Percentiles rank a stretch among this genome's conserved stretches.
Evolutionary conservation across 2,329 filamentous ascomycete genomes (phyloP).

Genomic region (Bisporella sp.): DNA sequence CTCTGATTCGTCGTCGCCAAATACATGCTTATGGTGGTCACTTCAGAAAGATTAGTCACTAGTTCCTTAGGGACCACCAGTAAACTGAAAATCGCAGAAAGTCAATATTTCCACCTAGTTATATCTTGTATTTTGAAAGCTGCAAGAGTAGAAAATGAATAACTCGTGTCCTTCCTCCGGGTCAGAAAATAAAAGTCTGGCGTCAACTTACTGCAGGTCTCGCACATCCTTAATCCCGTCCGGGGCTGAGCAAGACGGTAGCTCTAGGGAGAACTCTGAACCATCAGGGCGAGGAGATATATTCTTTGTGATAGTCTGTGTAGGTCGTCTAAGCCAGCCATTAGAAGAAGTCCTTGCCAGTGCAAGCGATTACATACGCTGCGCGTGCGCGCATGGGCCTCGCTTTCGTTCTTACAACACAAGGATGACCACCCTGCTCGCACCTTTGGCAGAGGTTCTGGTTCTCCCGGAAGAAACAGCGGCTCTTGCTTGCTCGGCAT

Average conservation of each 20-base stretch:
- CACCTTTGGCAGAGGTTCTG: constrained; percentile 20
- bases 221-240: constrained; percentile 15
- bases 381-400: constrained; percentile 19
- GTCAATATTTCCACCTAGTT: too few species aligned
- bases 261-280: constrained; percentile 19
- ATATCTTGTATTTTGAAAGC: too few species aligned
- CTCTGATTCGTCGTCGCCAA: constrained; percentile 11
- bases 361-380: constrained; percentile 6
- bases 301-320: constrained; percentile 2
- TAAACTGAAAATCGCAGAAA: too few species aligned
- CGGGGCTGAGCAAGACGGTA: constrained; percentile 14
- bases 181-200: too few species aligned
- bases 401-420: constrained; percentile 23
- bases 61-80: too few species aligned
- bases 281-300: constrained; percentile 1
- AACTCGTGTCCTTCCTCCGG: too few species aligned
- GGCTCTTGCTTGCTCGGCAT: constrained; percentile 23
- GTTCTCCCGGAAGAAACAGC: constrained; percentile 18
- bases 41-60: too few species aligned
- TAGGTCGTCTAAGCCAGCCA: constrained; percentile 3
- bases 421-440: constrained; percentile 17
- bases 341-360: neutral
- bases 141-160: too few species aligned
- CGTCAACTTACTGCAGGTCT: constrained; percentile 6
- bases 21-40: constrained; percentile 17